Evolutionary conservation across 2,329 filamentous ascomycete species (phyloP).

Genomic region (Arthrobotrys iridis): DNA sequence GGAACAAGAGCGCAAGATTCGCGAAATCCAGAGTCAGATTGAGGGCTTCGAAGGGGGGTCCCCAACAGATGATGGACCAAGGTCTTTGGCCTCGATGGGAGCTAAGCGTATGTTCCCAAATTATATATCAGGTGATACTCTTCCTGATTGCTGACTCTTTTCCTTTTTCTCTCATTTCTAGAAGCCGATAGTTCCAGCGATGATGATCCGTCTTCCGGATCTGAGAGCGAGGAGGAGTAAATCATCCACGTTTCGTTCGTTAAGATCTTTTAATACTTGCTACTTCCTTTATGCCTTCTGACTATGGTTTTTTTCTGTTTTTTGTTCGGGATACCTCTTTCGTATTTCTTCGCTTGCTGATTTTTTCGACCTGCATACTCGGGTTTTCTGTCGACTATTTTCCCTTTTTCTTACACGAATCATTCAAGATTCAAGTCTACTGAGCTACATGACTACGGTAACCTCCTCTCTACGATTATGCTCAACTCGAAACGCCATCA

Average conservation of each 20-base stretch:
- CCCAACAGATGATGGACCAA: conserved; percentile 43
- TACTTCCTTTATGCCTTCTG: background rate
- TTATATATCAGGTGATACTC: background rate
- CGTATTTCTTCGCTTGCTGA: conserved; percentile 8
- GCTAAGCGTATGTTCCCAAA: conserved; percentile 37
- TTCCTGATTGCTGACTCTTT: conserved; percentile 27
- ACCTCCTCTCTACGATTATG: background rate
- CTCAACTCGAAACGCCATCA: background rate
- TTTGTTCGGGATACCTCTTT: conserved; percentile 35
- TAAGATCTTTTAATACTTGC: conserved; percentile 5
- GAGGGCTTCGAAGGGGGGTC: conserved; percentile 45
- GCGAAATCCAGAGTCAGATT: conserved; percentile 66
- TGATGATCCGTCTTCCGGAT: conserved; percentile 58
- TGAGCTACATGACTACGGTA: too few species aligned
- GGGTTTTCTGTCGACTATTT: background rate
- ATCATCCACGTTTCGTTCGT: background rate
- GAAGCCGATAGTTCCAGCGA: conserved; percentile 52
- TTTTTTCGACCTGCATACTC: background rate
- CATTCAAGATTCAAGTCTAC: conserved; percentile 3
- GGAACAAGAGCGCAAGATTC: conserved; percentile 75
- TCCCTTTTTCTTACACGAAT: conserved; percentile 1
- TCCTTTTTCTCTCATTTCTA: background rate
- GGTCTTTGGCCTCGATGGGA: conserved; percentile 52
- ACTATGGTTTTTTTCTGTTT: conserved; percentile 9
- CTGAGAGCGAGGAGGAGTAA: conserved; percentile 59